Evolutionary conservation across 257 asterid genomes (phyloP).

Genomic region (Phtheirospermum japonicum): DNA sequence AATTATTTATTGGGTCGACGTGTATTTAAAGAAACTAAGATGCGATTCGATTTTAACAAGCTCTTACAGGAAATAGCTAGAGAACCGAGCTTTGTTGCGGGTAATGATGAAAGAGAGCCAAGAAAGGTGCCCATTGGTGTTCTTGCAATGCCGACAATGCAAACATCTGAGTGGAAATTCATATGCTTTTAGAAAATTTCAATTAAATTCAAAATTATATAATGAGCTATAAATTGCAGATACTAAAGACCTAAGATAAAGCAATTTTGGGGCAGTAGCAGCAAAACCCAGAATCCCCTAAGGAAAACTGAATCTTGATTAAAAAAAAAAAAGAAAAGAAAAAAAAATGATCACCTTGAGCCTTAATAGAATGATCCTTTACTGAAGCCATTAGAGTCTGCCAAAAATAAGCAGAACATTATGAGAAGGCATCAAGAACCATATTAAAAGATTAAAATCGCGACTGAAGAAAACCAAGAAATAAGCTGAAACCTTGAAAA

Average conservation of each 20-base stretch:
- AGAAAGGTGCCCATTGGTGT: constrained; percentile 90
- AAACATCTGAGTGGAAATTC: constrained; percentile 60
- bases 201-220: too few relatives aligned
- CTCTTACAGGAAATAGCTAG: constrained; percentile 65
- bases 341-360: constrained; percentile 47
- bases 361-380: constrained; percentile 44
- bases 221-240: not conserved
- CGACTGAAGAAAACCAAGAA: too few relatives aligned
- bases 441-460: constrained; percentile 1
- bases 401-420: constrained; percentile 25
- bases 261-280: too few relatives aligned
- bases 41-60: too few relatives aligned
- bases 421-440: too few relatives aligned
- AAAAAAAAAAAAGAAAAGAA: too few relatives aligned
- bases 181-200: constrained; percentile 4
- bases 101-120: constrained; percentile 80
- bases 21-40: too few relatives aligned
- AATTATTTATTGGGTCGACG: too few relatives aligned
- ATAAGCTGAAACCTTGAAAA: too few relatives aligned
- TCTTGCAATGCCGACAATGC: constrained; percentile 93
- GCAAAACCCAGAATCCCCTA: too few relatives aligned
- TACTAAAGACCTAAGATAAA: not conserved
- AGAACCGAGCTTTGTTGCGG: constrained; percentile 95
- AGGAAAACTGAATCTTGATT: too few relatives aligned
- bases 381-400: constrained; percentile 42